Conservation (phyloP, 2,329 filamentous ascomycete species). For the Uncinocarpus reesii region DNA sequence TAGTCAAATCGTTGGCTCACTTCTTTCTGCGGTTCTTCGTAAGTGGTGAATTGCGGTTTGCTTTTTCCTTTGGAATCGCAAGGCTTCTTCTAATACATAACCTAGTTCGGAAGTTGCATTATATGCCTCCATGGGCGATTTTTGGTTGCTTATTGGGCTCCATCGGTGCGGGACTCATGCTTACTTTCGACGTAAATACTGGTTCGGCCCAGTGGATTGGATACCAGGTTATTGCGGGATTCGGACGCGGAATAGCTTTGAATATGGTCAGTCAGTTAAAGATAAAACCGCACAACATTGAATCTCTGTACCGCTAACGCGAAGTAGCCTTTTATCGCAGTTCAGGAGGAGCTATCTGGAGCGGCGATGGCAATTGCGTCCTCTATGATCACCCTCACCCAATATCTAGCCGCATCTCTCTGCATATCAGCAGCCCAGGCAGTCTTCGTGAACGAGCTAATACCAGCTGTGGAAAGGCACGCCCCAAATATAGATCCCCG, state of each 20-base stretch:
- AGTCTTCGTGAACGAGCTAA: neutral
- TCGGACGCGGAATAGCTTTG: neutral
- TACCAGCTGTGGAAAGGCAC: conserved; percentile 3
- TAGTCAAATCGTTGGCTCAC: conserved; percentile 3
- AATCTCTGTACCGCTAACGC: neutral
- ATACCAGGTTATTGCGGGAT: neutral
- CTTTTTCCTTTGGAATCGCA: no score
- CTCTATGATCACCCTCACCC: neutral
- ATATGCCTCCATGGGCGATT: conserved; percentile 7
- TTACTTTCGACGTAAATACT: neutral
- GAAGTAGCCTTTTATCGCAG: conserved; percentile 3
- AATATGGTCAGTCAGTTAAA: neutral
- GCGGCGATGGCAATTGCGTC: neutral
- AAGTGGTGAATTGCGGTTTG: no score
- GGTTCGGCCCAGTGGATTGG: neutral
- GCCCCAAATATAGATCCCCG: neutral
- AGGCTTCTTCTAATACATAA: neutral
- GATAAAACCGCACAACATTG: neutral
- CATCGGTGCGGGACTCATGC: conserved; percentile 4
- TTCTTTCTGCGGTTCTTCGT: conserved; percentile 1
- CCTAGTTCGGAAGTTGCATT: conserved; percentile 6
- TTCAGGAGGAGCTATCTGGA: neutral
- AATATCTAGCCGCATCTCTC: conserved; percentile 6
- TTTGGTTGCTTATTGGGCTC: neutral
- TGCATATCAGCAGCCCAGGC: conserved; percentile 4